phyloP scores from a whole-genome alignment of 768 basidiomycete species.

The Collybia sp. region DNA sequence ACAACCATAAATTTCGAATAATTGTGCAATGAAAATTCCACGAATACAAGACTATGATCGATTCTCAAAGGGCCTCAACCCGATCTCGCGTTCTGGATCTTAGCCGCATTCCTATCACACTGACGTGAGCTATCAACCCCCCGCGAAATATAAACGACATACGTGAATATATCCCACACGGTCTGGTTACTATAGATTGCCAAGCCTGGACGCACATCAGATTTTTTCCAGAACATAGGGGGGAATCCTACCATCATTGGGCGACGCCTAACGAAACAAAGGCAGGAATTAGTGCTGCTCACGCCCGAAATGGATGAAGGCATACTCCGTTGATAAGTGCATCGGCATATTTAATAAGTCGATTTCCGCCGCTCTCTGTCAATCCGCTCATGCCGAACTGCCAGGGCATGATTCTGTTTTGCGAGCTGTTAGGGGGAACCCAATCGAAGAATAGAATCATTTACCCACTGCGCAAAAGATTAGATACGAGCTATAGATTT shows the following conservation, averaged over 20 bases:
- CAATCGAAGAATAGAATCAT: no score
- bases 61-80: no score
- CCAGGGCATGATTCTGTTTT: conserved; percentile 50
- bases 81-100: no score
- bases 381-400: conserved; percentile 48
- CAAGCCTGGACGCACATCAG: conserved; percentile 25
- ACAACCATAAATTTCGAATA: no score
- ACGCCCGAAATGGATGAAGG: neutral
- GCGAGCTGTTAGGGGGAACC: no score
- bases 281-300: neutral
- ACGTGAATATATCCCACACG: conserved; percentile 51
- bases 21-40: no score
- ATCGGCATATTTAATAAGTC: conserved; percentile 51
- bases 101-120: no score
- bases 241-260: conserved; percentile 43
- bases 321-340: conserved; percentile 41
- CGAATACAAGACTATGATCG: no score
- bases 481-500: neutral
- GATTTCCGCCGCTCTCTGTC: conserved; percentile 47
- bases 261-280: conserved; percentile 36
- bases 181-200: conserved; percentile 51
- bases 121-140: no score
- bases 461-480: neutral
- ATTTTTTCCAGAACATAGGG: neutral
- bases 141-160: conserved; percentile 7